Percentiles rank a stretch among this genome's conserved stretches.
Conservation (phyloP, 257 asterid species). For the Solanum chiquidenum region DNA sequence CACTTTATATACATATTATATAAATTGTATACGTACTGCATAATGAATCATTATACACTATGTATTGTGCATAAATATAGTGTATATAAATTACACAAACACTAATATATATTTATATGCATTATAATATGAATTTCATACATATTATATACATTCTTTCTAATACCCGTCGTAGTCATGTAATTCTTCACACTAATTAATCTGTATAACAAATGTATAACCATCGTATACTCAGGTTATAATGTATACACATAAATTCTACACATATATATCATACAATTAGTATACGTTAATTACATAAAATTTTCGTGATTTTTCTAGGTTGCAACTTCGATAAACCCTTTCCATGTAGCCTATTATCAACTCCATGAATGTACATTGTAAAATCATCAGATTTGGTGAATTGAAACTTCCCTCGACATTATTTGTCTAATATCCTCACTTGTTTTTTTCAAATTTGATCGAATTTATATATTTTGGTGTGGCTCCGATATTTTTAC, state of each 20-base stretch:
- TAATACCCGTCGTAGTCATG: not conserved
- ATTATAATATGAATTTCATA: not conserved
- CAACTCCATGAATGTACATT: not conserved
- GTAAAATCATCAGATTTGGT: no score
- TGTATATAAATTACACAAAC: not conserved
- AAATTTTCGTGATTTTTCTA: not conserved
- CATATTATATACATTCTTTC: not conserved
- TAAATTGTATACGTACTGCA: not conserved
- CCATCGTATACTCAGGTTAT: not conserved
- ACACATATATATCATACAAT: not conserved
- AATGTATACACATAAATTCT: not conserved
- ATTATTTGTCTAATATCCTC: not conserved
- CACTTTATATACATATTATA: not conserved
- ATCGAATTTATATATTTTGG: no score
- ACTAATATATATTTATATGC: not conserved
- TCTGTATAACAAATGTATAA: not conserved
- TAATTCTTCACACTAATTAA: not conserved
- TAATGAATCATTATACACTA: not conserved
- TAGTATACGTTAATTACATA: not conserved
- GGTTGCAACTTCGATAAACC: no score
- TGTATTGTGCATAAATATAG: not conserved
- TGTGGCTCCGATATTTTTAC: not conserved
- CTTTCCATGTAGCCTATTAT: not conserved
- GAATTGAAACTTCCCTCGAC: not conserved
- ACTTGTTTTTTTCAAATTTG: not conserved